These are phyloP conservation scores for Aspergillus flavus DNA, from an alignment of 2,329 filamentous ascomycete species.

Conservation along the genomic window DNA sequence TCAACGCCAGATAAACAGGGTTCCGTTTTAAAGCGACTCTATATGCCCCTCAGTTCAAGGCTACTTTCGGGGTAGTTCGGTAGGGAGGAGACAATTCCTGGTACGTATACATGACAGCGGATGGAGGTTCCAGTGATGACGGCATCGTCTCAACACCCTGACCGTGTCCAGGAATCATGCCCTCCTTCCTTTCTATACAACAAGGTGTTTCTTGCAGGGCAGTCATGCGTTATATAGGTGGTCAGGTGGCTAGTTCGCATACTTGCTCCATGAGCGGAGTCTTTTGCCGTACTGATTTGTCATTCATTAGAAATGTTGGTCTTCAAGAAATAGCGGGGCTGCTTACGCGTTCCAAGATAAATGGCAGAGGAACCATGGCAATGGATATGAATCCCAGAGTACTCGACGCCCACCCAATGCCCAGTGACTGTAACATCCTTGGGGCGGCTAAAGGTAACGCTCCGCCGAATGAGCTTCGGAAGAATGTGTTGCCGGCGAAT, in stretches of 20 bases:
- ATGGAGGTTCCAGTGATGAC: not conserved
- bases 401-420: slow-evolving; percentile 41
- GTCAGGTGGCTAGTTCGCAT: not conserved
- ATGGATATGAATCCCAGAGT: slow-evolving; percentile 40
- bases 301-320: not conserved
- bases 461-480: slow-evolving; percentile 44
- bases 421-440: slow-evolving; percentile 37
- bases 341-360: slow-evolving; percentile 7
- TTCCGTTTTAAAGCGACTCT: not conserved
- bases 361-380: slow-evolving; percentile 33
- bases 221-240: not conserved
- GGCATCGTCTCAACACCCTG: not conserved
- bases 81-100: not conserved
- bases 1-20: too few relatives aligned
- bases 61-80: not conserved
- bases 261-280: slow-evolving; percentile 8
- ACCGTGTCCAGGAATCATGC: not conserved
- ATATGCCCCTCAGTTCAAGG: not conserved
- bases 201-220: fast-evolving
- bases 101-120: not conserved
- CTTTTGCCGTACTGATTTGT: slow-evolving; percentile 5
- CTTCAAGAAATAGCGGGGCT: too few relatives aligned
- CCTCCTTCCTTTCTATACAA: not conserved
- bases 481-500: slow-evolving; percentile 45
- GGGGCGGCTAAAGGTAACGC: slow-evolving; percentile 38